These are phyloP conservation scores for Corchorus capsularis DNA, from an alignment of 345 rosid genomes.

Conservation along the genomic window DNA sequence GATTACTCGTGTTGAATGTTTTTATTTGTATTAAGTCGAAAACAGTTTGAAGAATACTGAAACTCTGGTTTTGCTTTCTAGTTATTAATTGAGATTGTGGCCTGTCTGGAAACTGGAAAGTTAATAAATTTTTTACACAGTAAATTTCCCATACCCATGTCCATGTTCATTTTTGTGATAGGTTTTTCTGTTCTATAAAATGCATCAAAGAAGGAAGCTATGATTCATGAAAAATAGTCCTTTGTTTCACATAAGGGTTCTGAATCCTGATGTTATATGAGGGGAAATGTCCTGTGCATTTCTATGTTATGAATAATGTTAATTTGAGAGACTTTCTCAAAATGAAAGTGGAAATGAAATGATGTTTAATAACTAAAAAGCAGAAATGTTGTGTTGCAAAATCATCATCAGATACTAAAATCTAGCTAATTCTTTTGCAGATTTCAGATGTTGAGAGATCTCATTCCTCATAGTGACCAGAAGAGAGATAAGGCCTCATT, in stretches of 20 bases:
- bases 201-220: neutral
- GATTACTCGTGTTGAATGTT: neutral
- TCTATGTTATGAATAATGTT: neutral
- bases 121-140: neutral
- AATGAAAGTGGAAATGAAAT: neutral
- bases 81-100: too few species aligned
- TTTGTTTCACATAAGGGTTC: neutral
- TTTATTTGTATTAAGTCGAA: neutral
- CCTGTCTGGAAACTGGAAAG: too few species aligned
- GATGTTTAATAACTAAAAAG: neutral
- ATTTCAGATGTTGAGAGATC: slow-evolving; percentile 85
- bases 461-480: slow-evolving; percentile 90
- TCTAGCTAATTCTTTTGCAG: slow-evolving; percentile 40
- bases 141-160: neutral
- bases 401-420: neutral
- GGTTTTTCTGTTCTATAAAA: neutral
- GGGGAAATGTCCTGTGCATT: neutral
- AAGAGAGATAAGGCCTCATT: slow-evolving; percentile 97
- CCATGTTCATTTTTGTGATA: neutral
- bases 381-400: neutral
- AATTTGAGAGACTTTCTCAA: neutral
- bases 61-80: neutral
- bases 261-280: neutral
- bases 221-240: neutral
- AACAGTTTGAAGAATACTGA: neutral